Base-by-base conservation (phyloP, 1,139 yeast genomes). In the Suhomyces anneliseae region DNA sequence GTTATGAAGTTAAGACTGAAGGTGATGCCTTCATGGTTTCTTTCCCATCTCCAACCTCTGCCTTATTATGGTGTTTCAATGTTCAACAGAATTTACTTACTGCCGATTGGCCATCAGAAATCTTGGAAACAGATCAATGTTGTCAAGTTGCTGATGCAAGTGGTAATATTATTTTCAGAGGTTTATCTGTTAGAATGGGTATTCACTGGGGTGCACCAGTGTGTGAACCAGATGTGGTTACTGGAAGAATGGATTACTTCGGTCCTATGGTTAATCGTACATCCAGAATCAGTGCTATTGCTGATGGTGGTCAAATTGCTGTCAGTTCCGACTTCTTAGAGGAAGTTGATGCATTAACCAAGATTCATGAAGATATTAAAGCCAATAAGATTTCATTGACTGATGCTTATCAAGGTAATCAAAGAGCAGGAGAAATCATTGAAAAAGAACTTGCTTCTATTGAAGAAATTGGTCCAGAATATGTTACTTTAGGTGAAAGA, bases 21-120 rank as follows among this genome's bases (percentile, higher is more conserved):
- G 99, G 99, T 60, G 99, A 93, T 72, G 97, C 99, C 0, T 93
- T 93, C 59, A 92, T 93, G 89, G 98, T 93, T n/a, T 89, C 97
- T 7, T 93, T 93, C 67, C 96, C 97, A 1, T 86, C 97, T 0
- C 95, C 96, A 0, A 82, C 95, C 0, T 78, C 95, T 24, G 98
- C 98, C 0, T 71, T 95, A 47, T 74, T 90, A 40, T 95, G 99
- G 99, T 90, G 97, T 72, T 84, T 92, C 64, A 85, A 88, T 45
- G 97, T 92, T 10, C 99, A 95, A 64, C 81, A 87, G 47, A 95
- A 89, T 61, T 71, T 95, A 39, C 78, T 83, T 26, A 70, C 76
- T 1, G 95, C 93, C 4, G 97, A 90, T 57, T 95, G 99, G 99
- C 99, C 99, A 0, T 82, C 88, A 4, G 97, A 92, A 60, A 90